Evolutionary conservation across 225 moss, liverwort and hornwort species (phyloP).

Genomic region (Rhytidiadelphus loreus): DNA sequence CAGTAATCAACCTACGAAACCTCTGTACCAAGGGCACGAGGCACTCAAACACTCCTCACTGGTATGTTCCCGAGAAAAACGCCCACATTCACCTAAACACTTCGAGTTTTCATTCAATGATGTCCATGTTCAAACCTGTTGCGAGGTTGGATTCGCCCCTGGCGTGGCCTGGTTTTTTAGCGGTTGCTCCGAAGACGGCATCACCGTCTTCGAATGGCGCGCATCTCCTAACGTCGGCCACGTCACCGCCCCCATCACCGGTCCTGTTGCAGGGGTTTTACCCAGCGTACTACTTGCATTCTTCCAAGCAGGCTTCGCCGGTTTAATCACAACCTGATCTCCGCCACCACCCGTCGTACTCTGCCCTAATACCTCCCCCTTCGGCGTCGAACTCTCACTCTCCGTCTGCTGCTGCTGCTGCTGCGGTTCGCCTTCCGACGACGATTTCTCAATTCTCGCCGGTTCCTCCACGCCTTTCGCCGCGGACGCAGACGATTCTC

Average conservation of each 20-base stretch:
- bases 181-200: slow-evolving; percentile 25
- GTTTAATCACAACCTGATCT: slow-evolving; percentile 35
- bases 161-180: slow-evolving; percentile 8
- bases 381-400: slow-evolving; percentile 5
- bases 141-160: slow-evolving; percentile 30
- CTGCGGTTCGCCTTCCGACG: slow-evolving; percentile 1
- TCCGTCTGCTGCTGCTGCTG: not conserved
- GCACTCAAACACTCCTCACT: not conserved
- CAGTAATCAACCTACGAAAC: not conserved
- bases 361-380: slow-evolving; percentile 3
- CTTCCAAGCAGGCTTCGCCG: slow-evolving; percentile 87
- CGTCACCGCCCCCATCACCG: slow-evolving; percentile 89
- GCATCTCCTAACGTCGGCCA: slow-evolving; percentile 96
- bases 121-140: slow-evolving; percentile 55
- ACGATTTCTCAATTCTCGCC: slow-evolving; percentile 20
- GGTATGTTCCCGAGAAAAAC: not conserved
- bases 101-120: not conserved
- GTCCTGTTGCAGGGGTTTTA: slow-evolving; percentile 49
- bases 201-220: slow-evolving; percentile 41
- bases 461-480: slow-evolving; percentile 34
- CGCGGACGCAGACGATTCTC: not conserved
- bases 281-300: slow-evolving; percentile 40
- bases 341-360: not conserved
- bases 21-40: not conserved
- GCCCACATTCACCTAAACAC: not conserved